Conservation (phyloP, 768 basidiomycete species). For the Flagelloscypha sp. region DNA sequence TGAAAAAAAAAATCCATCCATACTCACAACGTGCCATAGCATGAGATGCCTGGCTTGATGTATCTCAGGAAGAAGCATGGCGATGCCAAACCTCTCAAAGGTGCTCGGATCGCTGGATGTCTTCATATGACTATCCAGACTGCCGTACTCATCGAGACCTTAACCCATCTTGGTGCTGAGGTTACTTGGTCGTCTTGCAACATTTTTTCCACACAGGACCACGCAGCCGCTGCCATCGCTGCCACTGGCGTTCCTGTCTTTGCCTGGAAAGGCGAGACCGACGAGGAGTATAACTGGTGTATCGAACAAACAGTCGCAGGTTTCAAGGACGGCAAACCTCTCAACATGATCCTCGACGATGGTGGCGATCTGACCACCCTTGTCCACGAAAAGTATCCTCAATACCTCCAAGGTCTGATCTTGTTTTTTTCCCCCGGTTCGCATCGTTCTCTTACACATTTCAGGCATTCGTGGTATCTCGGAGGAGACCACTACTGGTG, state of each 20-base stretch:
- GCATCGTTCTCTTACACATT: constrained; percentile 3
- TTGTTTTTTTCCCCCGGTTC: constrained; percentile 3
- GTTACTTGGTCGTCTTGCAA: constrained; percentile 99
- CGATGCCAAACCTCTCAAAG: constrained; percentile 76
- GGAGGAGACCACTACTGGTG: constrained; percentile 99
- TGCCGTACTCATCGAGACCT: constrained; percentile 96
- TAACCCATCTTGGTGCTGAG: constrained; percentile 90
- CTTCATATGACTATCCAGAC: constrained; percentile 99
- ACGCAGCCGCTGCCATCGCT: constrained; percentile 96
- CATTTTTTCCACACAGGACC: constrained; percentile 99
- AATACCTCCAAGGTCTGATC: constrained; percentile 63
- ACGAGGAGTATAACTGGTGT: constrained; percentile 98
- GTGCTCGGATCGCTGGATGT: constrained; percentile 95
- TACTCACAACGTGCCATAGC: constrained; percentile 31
- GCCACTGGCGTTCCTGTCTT: constrained; percentile 98
- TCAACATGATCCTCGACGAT: constrained; percentile 99
- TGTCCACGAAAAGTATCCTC: constrained; percentile 95
- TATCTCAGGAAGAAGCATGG: constrained; percentile 86
- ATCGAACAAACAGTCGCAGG: constrained; percentile 89
- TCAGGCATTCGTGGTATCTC: constrained; percentile 87
- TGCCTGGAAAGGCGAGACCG: constrained; percentile 99
- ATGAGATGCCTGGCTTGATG: constrained; percentile 96
- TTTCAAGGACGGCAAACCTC: constrained; percentile 74
- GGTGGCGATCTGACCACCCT: constrained; percentile 93
- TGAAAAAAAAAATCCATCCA: no score